These are phyloP conservation scores for Colletotrichum simmondsii DNA, from an alignment of 2,329 filamentous ascomycete genomes.

Conservation along the genomic window DNA sequence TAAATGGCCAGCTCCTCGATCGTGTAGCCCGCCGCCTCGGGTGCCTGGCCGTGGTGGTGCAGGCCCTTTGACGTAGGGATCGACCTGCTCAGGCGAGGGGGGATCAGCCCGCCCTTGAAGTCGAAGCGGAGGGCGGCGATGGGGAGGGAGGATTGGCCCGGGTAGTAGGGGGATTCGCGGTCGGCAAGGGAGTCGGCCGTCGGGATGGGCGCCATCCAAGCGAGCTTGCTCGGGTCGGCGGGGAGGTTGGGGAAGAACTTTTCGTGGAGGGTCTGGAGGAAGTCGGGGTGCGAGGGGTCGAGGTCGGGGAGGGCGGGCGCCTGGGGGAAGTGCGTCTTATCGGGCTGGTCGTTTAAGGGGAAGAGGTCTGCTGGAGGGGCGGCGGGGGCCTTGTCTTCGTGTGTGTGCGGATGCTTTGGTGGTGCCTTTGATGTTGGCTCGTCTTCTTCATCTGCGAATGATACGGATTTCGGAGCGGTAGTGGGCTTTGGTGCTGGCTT, in stretches of 20 bases:
- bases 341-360: conserved; percentile 50
- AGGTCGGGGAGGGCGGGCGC: conserved; percentile 72
- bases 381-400: conserved; percentile 55
- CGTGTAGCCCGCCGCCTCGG: conserved; percentile 94
- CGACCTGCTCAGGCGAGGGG: conserved; percentile 77
- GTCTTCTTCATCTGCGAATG: background rate
- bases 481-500: conserved; percentile 21
- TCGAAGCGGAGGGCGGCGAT: conserved; percentile 87
- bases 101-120: conserved; percentile 83
- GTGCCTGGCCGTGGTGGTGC: conserved; percentile 93
- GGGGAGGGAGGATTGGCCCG: conserved; percentile 76
- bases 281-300: conserved; percentile 84
- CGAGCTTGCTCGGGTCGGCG: conserved; percentile 84
- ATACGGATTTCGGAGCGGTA: background rate
- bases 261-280: conserved; percentile 84
- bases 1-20: conserved; percentile 86
- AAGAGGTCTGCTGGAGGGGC: conserved; percentile 55
- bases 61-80: conserved; percentile 84
- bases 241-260: conserved; percentile 95
- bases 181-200: conserved; percentile 73
- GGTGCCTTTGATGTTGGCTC: background rate
- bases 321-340: conserved; percentile 71
- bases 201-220: conserved; percentile 86
- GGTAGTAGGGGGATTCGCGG: conserved; percentile 83
- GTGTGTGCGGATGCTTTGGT: conserved; percentile 36